Evolutionary conservation across 129 eudicot genomes (phyloP).

Genomic region (carrot (Daucus carota)): DNA sequence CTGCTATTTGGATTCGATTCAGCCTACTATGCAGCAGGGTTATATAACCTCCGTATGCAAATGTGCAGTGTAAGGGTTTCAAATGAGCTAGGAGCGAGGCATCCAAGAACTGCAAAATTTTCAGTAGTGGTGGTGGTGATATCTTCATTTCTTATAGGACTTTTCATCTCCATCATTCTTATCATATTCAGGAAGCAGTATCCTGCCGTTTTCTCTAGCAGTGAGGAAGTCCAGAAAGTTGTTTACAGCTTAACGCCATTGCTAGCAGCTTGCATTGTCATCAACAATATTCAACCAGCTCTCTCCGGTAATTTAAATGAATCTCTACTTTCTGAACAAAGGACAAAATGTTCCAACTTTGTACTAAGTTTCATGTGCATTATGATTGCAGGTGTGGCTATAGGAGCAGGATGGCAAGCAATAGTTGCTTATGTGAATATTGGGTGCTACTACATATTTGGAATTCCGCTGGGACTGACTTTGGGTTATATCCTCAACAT

Average conservation of each 20-base stretch:
- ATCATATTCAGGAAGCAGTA: constrained; percentile 21
- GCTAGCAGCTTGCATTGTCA: constrained; percentile 25
- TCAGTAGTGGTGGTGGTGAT: constrained; percentile 27
- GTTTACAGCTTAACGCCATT: constrained; percentile 29
- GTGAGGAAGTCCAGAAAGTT: constrained; percentile 18
- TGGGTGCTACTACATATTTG: constrained; percentile 51
- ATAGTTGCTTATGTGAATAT: constrained; percentile 50
- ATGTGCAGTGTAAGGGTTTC: constrained; percentile 21
- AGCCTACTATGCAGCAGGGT: background rate
- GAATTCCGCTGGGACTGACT: constrained; percentile 46
- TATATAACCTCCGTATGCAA: background rate
- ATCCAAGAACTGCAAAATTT: constrained; percentile 45
- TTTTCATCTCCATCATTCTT: constrained; percentile 18
- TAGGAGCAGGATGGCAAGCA: constrained; percentile 72
- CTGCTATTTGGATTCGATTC: background rate
- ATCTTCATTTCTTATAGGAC: constrained; percentile 25
- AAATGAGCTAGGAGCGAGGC: constrained; percentile 46
- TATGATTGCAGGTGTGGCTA: constrained; percentile 44
- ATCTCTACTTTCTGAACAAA: background rate
- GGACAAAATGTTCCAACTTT: background rate
- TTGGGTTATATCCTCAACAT: constrained; percentile 34
- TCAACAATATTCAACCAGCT: constrained; percentile 37
- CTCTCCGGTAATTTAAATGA: constrained; percentile 23
- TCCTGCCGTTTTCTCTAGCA: constrained; percentile 27
- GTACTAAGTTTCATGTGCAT: background rate